Evolutionary conservation across 1,284 basidiomycete genomes (phyloP), one percentile per base, ranked within the genome.

Genomic region (Rugosomyces carneus): DNA sequence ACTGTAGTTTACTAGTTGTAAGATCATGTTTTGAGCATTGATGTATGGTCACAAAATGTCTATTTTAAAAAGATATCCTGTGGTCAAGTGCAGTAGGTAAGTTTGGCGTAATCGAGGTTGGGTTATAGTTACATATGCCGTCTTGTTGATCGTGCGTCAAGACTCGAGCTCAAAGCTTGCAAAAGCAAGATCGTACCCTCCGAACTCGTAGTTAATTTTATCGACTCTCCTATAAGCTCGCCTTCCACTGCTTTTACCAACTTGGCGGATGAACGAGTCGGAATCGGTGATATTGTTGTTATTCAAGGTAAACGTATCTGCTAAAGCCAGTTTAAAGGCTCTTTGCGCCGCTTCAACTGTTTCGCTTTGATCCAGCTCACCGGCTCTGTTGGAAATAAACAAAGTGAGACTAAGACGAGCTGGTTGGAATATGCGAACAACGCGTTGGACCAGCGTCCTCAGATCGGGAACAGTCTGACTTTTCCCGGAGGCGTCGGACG

Each of bases 151-250:
- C 8, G 10, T 7, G 4, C 13, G 26, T 51, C 29, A 56, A 47
- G 59, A 57, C 47, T 54, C 56, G 42, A 68, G 53, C 54, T 93
- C 89, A 65, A 93, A 94, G 64, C 84, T 93, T 27, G 89, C 88
- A 64, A 93, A 98, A 29, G 93, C 89, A 52, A 98, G 74, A 65
- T 95, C 91, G 65, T 98, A 99, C 42, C 89, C 91, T 43, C 90
- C 90, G 63, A 98, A 94, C 66, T 96, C 93, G 72, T 99, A 99
- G 61, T 95, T 90, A 65, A 99, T 99, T 64, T 96, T 89, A 70
- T 98, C 95, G 46, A 89, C 95, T 54, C 93, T 76, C 57, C 70
- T 78, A 63, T 88, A 89, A 19, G 34, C 18, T 9, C 36, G 50
- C 13, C 37, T 46, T 27, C 9, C 3, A 9, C 27, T 3, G 27